Base-by-base conservation (phyloP, 192 early-diverging fungal genomes). In the Backusella luteola region DNA sequence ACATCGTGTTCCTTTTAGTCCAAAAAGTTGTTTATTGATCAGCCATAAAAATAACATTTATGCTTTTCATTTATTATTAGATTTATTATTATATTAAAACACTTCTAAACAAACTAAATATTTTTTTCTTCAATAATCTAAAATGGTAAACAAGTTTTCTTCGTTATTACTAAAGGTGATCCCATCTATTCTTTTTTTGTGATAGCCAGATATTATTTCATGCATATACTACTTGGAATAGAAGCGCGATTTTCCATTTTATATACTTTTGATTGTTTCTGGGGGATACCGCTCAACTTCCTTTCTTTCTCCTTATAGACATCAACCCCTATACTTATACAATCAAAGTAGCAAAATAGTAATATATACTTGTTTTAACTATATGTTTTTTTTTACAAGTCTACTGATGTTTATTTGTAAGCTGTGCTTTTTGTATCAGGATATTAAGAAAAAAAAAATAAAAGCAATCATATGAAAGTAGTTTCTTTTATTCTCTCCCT, bases 1-100 rank as follows among this genome's bases (percentile, higher is more conserved):
- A 63, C 19, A 49, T 49, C 46, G 19, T 49, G 46, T 19, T n/a
- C 17, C 17, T 1, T 49, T 49, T 49, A n/a, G 19, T n/a, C 56
- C 29, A 63, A 63, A 32, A 63, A 23, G 56, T 63, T 63, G 21
- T 63, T 63, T 63, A 26, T 63, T 63, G 56, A 29, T 63, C 56
- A 26, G 5, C 23, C 56, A 63, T 14, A 59, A 26, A 59, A 59
- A 59, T 49, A 49, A 29, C 56, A 59, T 63, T 63, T 63, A 29
- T 63, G 56, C 56, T 12, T 63, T 29, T 63, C 56, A 63, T 63
- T 59, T 59, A 59, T 59, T 59, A 53, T 53, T 56, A 21, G 53
- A 56, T 56, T 21, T n/a, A 39, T 39, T 39, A 29, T 63, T 63
- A 29, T 63, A 63, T 63, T 63, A 63, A 63, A 29, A 29, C 23